These are phyloP conservation scores for Elaeis oleifera DNA, from an alignment of 202 grass and related monocot genomes.

Conservation along the genomic window DNA sequence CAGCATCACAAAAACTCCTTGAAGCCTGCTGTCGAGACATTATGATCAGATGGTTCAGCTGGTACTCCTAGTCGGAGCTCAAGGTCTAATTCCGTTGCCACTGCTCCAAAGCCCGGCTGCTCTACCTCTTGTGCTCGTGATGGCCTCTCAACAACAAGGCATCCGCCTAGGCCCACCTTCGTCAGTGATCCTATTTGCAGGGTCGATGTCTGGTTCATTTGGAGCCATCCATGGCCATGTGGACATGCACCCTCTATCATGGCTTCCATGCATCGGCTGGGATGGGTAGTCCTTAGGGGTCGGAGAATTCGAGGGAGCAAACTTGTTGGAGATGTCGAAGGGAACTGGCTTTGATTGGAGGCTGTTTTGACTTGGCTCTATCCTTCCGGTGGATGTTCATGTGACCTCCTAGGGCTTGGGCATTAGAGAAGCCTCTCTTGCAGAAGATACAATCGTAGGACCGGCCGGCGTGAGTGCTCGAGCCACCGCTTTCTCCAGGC, in stretches of 20 bases:
- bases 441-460: conserved; percentile 1
- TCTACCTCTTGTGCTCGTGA: not conserved
- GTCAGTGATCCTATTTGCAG: no score
- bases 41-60: no score
- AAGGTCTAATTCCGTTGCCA: not conserved
- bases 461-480: not conserved
- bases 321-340: not conserved
- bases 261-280: no score
- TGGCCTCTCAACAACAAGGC: not conserved
- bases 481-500: not conserved
- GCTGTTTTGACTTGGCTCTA: not conserved
- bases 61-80: not conserved
- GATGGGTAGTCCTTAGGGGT: not conserved
- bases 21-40: no score
- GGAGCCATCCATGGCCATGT: no score
- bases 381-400: conserved; percentile 1
- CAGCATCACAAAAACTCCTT: no score
- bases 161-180: no score
- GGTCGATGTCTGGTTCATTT: no score
- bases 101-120: not conserved
- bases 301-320: not conserved
- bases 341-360: not conserved
- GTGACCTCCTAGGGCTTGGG: conserved; percentile 1
- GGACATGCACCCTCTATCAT: no score
- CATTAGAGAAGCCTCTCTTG: not conserved